Base-by-base conservation (phyloP, 2,329 filamentous ascomycete species). In the Metarhizium rileyi region DNA sequence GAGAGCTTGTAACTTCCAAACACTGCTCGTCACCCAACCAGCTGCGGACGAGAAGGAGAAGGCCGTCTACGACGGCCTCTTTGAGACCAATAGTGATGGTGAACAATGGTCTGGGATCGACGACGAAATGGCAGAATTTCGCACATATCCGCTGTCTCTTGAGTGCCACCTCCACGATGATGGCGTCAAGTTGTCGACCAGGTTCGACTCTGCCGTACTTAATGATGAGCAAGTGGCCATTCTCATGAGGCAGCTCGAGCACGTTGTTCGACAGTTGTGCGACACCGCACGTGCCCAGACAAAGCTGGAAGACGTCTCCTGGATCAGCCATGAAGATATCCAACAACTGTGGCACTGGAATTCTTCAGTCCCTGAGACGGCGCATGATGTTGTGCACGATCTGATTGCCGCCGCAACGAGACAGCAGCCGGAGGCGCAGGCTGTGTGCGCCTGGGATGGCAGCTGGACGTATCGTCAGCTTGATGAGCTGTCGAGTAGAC, bases 401-500 rank as follows among this genome's bases (percentile, higher is more conserved):
- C 25, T 49, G 8, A 35, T 51, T 35, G 35, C 26, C 8, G 16
- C 22, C 9, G 35, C 6, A 14, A 27, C 41, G 41, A 44, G 35
- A 18, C 45, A 38, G 38, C 45, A 46, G 26, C 50, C 46, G 6
- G 36, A 43, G 16, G 50, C 50, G 16, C 50, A 33, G 23, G 50
- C 50, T 12, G 30, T 52, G n/a, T 49, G 47, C 27, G 53, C 59
- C 1, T 63, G 61, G 61, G 61, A 63, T 46, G 60, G 60, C 6
- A 14, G 43, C 3, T 45, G 56, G 36, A 60, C 59, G 1, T 59
- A 60, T 46, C 42, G 18, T 12, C 53, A 62, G 27, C 50, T 63
- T 16, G 56, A 62, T 14, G 45, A 38, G 3, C 26, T 54, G 3
- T 60, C 59, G 4, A 51, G 41, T 9, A 48, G 47, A 1, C 51